Base-by-base conservation (phyloP, 2,329 filamentous ascomycete species). In the Metarhizium album region DNA sequence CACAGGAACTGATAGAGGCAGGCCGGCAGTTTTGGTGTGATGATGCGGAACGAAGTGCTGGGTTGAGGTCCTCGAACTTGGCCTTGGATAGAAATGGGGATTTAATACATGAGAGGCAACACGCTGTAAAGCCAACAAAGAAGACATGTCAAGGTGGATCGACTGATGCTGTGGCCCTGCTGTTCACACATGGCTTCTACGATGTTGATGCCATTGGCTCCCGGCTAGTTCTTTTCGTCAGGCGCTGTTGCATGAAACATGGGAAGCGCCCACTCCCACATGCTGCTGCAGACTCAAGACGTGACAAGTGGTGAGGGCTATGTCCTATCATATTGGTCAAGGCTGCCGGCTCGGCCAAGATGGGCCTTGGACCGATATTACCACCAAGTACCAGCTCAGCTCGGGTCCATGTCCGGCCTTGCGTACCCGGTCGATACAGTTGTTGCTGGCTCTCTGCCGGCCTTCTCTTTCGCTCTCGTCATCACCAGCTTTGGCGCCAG, bases 271-370 rank as follows among this genome's bases (percentile, higher is more conserved):
- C 49, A 50, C 49, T 47, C 47, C 29, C 47, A 33, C 37, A 42
- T 14, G 5, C 5, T 27, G 14, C 27, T 31, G 42, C 47, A 49
- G 11, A 43, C 47, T 49, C 20, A 45, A 49, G 37, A 45, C 22
- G 38, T 52, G 53, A 53, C 53, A 55, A 55, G 53, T 55, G 53
- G 53, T 53, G 40, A 47, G 13, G 24, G 33, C 45, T 29, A 35
- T 31, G 22, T 48, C 53, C 53, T 54, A 53, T 49, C 48, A 50
- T 5, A 37, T 29, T 29, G 11, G 27, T 29, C 27, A 29, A 29
- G 27, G 27, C 27, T 29, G 27, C 27, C 11, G 27, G 27, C 27
- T 9, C 27, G 11, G 7, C 27, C 27, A 29, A 29, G 27, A 29
- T 29, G 27, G 27, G 27, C 7, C 27, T 11, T 29, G 27, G 27